Evolutionary conservation across 2,329 filamentous ascomycete species (phyloP).

Genomic region (Cladophialophora immunda): DNA sequence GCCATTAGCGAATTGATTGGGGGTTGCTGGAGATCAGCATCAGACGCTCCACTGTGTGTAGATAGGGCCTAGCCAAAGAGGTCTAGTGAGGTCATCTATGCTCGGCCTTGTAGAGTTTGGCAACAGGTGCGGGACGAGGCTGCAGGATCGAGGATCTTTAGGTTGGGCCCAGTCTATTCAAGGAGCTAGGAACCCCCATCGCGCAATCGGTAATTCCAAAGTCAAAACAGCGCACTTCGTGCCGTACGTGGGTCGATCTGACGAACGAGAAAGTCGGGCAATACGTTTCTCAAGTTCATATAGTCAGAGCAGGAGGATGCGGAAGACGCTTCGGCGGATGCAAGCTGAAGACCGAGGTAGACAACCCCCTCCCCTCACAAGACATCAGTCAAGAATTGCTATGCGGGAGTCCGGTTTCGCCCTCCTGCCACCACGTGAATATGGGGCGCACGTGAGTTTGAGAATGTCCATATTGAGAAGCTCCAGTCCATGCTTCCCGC

Average conservation of each 20-base stretch:
- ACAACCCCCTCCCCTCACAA: no score
- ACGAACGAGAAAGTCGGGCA: not conserved
- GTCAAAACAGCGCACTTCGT: constrained; percentile 1
- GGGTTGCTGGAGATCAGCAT: not conserved
- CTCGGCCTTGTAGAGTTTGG: no score
- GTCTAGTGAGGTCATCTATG: no score
- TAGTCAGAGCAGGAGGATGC: not conserved
- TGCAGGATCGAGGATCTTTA: no score
- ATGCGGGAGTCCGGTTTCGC: not conserved
- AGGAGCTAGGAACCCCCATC: no score
- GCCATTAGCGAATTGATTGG: not conserved
- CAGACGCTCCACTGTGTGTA: not conserved
- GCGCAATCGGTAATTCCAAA: not conserved
- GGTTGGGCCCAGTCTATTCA: no score
- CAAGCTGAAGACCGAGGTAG: not conserved
- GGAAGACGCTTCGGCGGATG: not conserved
- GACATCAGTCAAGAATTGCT: not conserved
- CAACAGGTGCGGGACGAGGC: no score
- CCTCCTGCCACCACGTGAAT: not conserved
- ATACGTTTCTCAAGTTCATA: not conserved
- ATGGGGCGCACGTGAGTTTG: not conserved
- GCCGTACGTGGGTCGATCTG: not conserved
- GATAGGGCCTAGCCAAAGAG: no score
- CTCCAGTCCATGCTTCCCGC: no score
- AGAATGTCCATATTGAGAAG: not conserved